A percentile compares a stretch with the other conserved stretches of the same genome.
Evolutionary conservation across 1,284 basidiomycete genomes (phyloP).

Genomic region (Gymnopus androsaceus): DNA sequence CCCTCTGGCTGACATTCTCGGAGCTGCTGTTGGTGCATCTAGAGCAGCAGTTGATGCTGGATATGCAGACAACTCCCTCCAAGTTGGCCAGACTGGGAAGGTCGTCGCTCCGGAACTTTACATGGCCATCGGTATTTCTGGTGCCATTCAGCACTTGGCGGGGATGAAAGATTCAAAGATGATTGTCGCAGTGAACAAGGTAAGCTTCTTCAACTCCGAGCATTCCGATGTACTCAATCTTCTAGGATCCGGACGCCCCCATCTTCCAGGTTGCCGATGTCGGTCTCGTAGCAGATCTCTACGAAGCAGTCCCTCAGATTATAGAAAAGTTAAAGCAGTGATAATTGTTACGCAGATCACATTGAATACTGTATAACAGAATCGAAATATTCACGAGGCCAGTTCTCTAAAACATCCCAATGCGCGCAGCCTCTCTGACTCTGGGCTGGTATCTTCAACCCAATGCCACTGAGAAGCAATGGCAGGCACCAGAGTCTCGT

Average conservation of each 20-base stretch:
- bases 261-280: slow-evolving; percentile 99
- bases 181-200: slow-evolving; percentile 99
- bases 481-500: slow-evolving; percentile 33
- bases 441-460: slow-evolving; percentile 29
- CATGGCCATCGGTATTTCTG: slow-evolving; percentile 95
- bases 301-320: slow-evolving; percentile 85
- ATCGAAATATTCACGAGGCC: slow-evolving; percentile 13
- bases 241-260: slow-evolving; percentile 92
- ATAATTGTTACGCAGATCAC: slow-evolving; percentile 23
- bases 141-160: slow-evolving; percentile 97
- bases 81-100: slow-evolving; percentile 99
- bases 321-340: slow-evolving; percentile 80
- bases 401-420: slow-evolving; percentile 28
- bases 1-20: slow-evolving; percentile 91
- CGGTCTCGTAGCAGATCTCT: slow-evolving; percentile 92
- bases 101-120: slow-evolving; percentile 94
- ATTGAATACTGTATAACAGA: slow-evolving; percentile 17
- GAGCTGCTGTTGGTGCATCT: slow-evolving; percentile 96
- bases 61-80: slow-evolving; percentile 96
- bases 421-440: slow-evolving; percentile 28
- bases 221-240: neutral
- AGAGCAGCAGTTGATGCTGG: slow-evolving; percentile 98
- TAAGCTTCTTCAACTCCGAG: slow-evolving; percentile 26
- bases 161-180: slow-evolving; percentile 99
- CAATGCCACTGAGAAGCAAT: slow-evolving; percentile 39